phyloP scores from a whole-genome alignment of 148 eudicot species.

The Fallopia convolvulus region DNA sequence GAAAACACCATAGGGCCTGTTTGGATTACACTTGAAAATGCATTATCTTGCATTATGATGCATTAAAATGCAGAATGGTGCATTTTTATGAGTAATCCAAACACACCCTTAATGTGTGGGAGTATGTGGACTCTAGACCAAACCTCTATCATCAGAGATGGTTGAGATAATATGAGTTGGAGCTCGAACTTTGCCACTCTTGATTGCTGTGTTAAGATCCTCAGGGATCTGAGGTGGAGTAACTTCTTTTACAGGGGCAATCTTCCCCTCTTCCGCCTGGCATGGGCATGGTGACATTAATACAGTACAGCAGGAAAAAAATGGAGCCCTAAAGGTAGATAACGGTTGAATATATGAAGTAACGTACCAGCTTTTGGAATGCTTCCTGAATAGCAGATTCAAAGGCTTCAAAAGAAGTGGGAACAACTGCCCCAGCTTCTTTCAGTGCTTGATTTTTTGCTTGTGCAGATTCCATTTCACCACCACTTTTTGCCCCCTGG shows the following conservation, averaged over 20 bases:
- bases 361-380: conserved; percentile 63
- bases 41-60: too few relatives aligned
- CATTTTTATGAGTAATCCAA: too few relatives aligned
- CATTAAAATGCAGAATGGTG: too few relatives aligned
- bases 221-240: conserved; percentile 97
- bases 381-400: conserved; percentile 78
- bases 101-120: neutral
- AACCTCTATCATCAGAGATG: conserved; percentile 95
- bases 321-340: neutral
- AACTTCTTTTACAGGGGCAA: conserved; percentile 70
- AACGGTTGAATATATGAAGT: neutral
- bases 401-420: conserved; percentile 87
- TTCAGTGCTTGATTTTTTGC: conserved; percentile 90
- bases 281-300: neutral
- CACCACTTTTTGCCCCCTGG: conserved; percentile 97
- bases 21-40: too few relatives aligned
- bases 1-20: neutral
- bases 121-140: conserved; percentile 1
- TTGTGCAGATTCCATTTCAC: conserved; percentile 97
- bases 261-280: conserved; percentile 70
- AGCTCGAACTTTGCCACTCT: conserved; percentile 98
- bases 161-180: conserved; percentile 98
- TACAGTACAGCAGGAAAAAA: neutral
- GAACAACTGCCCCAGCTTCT: conserved; percentile 92
- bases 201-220: conserved; percentile 81